These are phyloP conservation scores for Groenewaldozyma auringiensis DNA, from an alignment of 1,139 yeast genomes.

Conservation along the genomic window DNA sequence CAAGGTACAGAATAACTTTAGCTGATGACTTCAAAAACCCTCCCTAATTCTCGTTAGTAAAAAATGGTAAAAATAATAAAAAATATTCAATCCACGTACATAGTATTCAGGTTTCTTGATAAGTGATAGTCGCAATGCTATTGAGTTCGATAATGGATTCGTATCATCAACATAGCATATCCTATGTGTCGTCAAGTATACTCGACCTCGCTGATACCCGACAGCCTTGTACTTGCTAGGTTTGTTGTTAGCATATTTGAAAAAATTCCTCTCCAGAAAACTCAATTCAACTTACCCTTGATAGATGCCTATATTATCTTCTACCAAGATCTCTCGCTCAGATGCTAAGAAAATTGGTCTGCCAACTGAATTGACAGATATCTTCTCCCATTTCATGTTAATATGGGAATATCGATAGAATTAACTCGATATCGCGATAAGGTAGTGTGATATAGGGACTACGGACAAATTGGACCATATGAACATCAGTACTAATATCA, in stretches of 20 bases:
- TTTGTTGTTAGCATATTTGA: not conserved
- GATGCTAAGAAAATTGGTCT: slow-evolving; percentile 39
- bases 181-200: slow-evolving; percentile 67
- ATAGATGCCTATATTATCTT: slow-evolving; percentile 30
- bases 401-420: not conserved
- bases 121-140: slow-evolving; percentile 44
- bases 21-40: slow-evolving; percentile 76
- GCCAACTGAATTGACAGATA: slow-evolving; percentile 27
- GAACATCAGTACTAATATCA: not conserved
- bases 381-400: slow-evolving; percentile 2
- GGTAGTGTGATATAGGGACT: not conserved
- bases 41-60: slow-evolving; percentile 12
- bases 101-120: slow-evolving; percentile 42
- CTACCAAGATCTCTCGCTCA: slow-evolving; percentile 38
- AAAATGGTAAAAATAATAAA: not conserved
- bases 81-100: no score
- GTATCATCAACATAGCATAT: slow-evolving; percentile 62
- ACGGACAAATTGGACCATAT: no score
- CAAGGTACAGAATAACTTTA: slow-evolving; percentile 46
- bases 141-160: slow-evolving; percentile 37
- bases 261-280: not conserved
- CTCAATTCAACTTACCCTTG: slow-evolving; percentile 22
- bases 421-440: not conserved
- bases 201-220: slow-evolving; percentile 64
- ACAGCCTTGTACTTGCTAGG: slow-evolving; percentile 53